phyloP scores from a whole-genome alignment of 768 basidiomycete species.

The Tremella fuciformis region DNA sequence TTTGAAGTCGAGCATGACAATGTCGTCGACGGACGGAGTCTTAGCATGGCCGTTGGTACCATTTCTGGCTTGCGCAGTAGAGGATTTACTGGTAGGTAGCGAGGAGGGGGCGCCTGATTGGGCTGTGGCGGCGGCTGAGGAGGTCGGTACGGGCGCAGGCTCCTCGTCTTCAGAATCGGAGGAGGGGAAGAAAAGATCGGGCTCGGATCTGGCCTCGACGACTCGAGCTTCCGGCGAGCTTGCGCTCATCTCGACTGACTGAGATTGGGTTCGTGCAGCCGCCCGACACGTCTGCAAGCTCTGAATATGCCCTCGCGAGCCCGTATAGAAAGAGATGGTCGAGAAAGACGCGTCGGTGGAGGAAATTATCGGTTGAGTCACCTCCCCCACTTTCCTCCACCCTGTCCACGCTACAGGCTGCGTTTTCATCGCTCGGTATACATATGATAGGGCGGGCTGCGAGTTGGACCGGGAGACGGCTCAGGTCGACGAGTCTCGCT shows the following conservation, averaged over 20 bases:
- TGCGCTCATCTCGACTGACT: too few relatives aligned
- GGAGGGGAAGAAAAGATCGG: conserved; percentile 45
- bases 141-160: not conserved
- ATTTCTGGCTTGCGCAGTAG: not conserved
- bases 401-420: too few relatives aligned
- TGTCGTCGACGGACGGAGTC: conserved; percentile 24
- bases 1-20: conserved; percentile 21
- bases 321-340: not conserved
- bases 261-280: too few relatives aligned
- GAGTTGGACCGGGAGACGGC: too few relatives aligned
- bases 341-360: not conserved
- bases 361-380: too few relatives aligned
- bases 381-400: too few relatives aligned
- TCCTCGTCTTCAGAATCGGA: conserved; percentile 41
- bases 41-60: not conserved
- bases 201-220: conserved; percentile 24
- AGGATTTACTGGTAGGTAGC: not conserved
- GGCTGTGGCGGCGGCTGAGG: not conserved
- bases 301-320: not conserved
- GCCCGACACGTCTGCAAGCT: not conserved
- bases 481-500: too few relatives aligned
- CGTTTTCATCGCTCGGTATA: too few relatives aligned
- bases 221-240: conserved; percentile 7
- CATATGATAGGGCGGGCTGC: too few relatives aligned
- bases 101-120: not conserved